Evolutionary conservation across 148 eudicot species (phyloP), one percentile per base, ranked within the genome.

Genomic region (Talinum fruticosum): DNA sequence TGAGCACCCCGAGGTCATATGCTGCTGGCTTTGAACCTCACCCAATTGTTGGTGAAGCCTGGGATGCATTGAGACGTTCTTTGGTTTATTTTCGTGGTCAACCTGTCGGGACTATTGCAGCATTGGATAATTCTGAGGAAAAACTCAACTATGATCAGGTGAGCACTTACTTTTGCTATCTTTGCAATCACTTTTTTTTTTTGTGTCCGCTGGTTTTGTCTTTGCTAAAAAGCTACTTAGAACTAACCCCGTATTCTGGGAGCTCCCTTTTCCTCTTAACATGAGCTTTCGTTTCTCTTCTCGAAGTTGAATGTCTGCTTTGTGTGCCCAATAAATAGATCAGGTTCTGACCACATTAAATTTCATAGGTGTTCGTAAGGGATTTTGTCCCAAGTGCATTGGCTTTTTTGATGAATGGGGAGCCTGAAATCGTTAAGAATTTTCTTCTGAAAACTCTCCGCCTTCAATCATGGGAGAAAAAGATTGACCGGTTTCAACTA

Each of bases 371-470:
- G 57, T 96, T 96, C 74, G 94, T 96, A 18, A 91, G 99, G 85
- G 99, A 96, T 84, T 96, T 96, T 84, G 92, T 96, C 69, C 99
- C 97, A 61, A 96, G 99, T 89, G 99, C 93, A 49, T 74, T 96
- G 88, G 99, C 97, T n/a, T 96, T 91, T 83, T 73, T 96, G 87
- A 96, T 96, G 98, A 93, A 90, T 32, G 97, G 97, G 70, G 97
- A 96, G 72, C 95, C 97, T 44, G 99, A 93, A 76, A 89, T 96
- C 41, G 99, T 96, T 68, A 93, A 80, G 75, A 96, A 96, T 66
- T 95, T 95, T 75, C 77, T 96, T 81, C 78, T 93, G 82, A 96
- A 96, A 80, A 93, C 98, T 44, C 91, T 93, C 54, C 93, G 98
- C 72, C 98, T 93, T 69, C 96, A 93, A 77, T 91, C 98, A 67